phyloP scores from a whole-genome alignment of 345 rosid species.

The Excoecaria cochinchinensis region DNA sequence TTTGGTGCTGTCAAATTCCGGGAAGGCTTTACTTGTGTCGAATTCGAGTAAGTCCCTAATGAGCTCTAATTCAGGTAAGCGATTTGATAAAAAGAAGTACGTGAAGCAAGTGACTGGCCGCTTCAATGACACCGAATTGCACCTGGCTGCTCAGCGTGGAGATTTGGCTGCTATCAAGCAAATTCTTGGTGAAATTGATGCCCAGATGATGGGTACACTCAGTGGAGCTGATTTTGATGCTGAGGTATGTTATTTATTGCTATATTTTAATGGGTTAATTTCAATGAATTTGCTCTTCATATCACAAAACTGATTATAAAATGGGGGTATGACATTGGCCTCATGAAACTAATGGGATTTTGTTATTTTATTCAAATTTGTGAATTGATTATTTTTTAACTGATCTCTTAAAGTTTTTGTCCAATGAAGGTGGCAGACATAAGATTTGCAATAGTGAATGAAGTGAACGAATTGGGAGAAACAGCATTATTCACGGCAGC shows the following conservation, averaged over 20 bases:
- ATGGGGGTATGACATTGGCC: too few relatives aligned
- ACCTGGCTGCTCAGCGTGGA: constrained; percentile 83
- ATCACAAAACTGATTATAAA: too few relatives aligned
- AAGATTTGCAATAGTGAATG: constrained; percentile 70
- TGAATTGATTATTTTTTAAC: background rate
- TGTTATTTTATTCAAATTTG: too few relatives aligned
- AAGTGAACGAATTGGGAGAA: constrained; percentile 93
- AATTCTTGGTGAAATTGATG: constrained; percentile 71
- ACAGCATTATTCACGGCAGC: constrained; percentile 85
- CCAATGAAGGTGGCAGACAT: constrained; percentile 55
- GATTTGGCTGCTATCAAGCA: constrained; percentile 61
- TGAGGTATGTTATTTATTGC: constrained; percentile 36
- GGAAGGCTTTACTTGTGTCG: constrained; percentile 44
- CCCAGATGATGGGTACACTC: constrained; percentile 61
- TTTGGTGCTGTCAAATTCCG: constrained; percentile 42
- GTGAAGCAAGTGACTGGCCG: constrained; percentile 96
- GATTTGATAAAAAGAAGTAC: constrained; percentile 82
- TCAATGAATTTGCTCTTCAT: too few relatives aligned
- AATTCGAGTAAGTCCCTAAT: constrained; percentile 55
- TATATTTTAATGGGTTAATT: background rate
- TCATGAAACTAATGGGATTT: too few relatives aligned
- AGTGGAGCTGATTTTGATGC: constrained; percentile 76
- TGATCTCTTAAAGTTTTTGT: background rate
- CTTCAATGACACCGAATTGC: constrained; percentile 92
- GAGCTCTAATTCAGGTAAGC: constrained; percentile 67